A percentile compares a stretch with the other conserved stretches of the same genome.
Evolutionary conservation across 305 asterid species (phyloP).

Genomic region (Withania somnifera): DNA sequence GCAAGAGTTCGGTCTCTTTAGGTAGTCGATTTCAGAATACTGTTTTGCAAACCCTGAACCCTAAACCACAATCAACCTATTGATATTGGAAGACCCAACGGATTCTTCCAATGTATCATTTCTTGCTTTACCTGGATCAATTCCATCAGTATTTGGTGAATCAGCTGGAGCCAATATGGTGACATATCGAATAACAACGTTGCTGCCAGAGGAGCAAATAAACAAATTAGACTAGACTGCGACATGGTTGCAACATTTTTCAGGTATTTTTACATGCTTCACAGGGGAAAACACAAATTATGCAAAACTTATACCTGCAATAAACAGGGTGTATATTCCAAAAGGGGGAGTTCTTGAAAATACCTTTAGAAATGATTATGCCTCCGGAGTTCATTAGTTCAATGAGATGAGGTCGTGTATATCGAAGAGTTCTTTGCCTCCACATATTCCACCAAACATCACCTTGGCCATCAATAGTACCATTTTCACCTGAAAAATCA

Average conservation of each 20-base stretch:
- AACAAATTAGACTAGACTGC: neutral
- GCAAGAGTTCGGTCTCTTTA: neutral
- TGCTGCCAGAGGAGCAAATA: slow-evolving; percentile 30
- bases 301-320: slow-evolving; percentile 46
- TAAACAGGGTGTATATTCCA: slow-evolving; percentile 98
- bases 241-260: neutral
- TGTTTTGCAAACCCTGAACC: too few species aligned
- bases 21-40: neutral
- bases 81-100: too few species aligned
- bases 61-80: too few species aligned
- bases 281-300: neutral
- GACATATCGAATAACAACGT: slow-evolving; percentile 67
- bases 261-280: neutral
- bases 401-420: slow-evolving; percentile 80
- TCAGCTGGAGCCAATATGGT: slow-evolving; percentile 86
- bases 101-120: too few species aligned
- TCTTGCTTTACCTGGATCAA: slow-evolving; percentile 90
- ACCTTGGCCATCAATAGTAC: slow-evolving; percentile 78
- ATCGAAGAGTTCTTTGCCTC: slow-evolving; percentile 70
- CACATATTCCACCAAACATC: slow-evolving; percentile 94
- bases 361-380: slow-evolving; percentile 60
- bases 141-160: slow-evolving; percentile 97
- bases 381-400: slow-evolving; percentile 74
- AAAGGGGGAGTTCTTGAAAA: slow-evolving; percentile 85
- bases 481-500: slow-evolving; percentile 29